Base-by-base conservation (phyloP, 495 filamentous ascomycete species). In the Extremus antarcticus region DNA sequence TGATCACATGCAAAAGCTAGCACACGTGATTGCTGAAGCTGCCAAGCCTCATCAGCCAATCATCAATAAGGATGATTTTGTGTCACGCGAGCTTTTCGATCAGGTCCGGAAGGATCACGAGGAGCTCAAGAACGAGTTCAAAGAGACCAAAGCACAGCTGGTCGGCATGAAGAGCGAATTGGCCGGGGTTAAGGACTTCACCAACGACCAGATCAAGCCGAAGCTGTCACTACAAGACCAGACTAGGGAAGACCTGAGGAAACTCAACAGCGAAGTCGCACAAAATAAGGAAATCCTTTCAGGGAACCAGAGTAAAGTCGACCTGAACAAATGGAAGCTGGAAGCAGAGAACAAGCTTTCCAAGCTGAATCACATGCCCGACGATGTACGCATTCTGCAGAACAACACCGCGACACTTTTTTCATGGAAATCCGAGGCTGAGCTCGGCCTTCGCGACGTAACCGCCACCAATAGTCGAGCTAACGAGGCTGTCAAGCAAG, bases 61-160 rank as follows among this genome's bases (percentile, higher is more conserved):
- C 10, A 48, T 23, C 48, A 9, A 11, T 21, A 25, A 15, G 20
- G 46, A 19, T 3, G 48, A 51, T 16, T 39, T 35, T 24, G 48
- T 51, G 29, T 51, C 48, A 51, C 48, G 48, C 25, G 48, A 16
- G n/a, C 10, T 24, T 2, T 51, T 51, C 48, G 19, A 11, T 35
- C 4, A 32, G 17, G n/a, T 51, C 4, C 9, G 25, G 46, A 48
- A 23, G 21, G 20, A 20, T 7, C 3, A 4, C 7, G 20, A 23
- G 3, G 46, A 23, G 20, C 24, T 48, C 13, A 48, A 48, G 46
- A 13, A 48, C 8, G 46, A 48, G 17, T 8, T 48, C 23, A 7
- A 3, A 23, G 13, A 25, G 19, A 21, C 21, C 10, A 48, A 25
- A 21, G 20, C 15, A n/a, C 41, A 21, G 41, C 41, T 8, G 8